Base-by-base conservation (phyloP, 345 rosid species). In the Murraya paniculata region DNA sequence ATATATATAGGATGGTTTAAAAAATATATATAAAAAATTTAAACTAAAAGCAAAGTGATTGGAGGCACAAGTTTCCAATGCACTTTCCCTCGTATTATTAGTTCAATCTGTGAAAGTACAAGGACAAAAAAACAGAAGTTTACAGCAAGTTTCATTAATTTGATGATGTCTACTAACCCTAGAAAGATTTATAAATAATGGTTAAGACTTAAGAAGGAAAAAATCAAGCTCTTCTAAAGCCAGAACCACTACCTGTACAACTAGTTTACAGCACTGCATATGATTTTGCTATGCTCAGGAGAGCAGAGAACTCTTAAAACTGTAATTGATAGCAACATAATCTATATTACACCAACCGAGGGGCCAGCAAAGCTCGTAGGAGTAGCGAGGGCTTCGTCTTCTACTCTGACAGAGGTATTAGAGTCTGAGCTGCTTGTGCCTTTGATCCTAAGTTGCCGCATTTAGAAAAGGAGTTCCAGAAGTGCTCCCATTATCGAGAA, bases 401-500 rank as follows among this genome's bases (percentile, higher is more conserved):
- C 45, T 11, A 64, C 64, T 50, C 53, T 55, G 39, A 77, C 59
- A 55, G 50, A 55, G 25, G 56, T 61, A 31, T 30, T 9, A 64
- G 61, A 27, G 25, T 66, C 27, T 35, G 36, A 57, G 28, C 13
- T 9, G 25, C 33, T 27, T 36, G 48, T n/a, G 58, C 27, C 68
- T 59, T 71, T 41, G 55, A 73, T 64, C 73, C 81, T 85, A 86
- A 59, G 81, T 70, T 64, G 91, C 76, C 53, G 83, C 84, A 72
- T 85, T 85, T 70, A 93, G 80, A 70, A 89, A 82, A 33, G 87
- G 84, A 71, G 86, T 82, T 84, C 86, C 93, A 6, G 90, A 77
- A 30, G 88, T 86, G 80, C 80, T 87, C 27, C 89, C 90, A 0
- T 77, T 86, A 7, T 89, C 97, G 68, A 93, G 95, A 81, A 90